Conservation (phyloP, 768 basidiomycete genomes). For the Suillus spraguei region DNA sequence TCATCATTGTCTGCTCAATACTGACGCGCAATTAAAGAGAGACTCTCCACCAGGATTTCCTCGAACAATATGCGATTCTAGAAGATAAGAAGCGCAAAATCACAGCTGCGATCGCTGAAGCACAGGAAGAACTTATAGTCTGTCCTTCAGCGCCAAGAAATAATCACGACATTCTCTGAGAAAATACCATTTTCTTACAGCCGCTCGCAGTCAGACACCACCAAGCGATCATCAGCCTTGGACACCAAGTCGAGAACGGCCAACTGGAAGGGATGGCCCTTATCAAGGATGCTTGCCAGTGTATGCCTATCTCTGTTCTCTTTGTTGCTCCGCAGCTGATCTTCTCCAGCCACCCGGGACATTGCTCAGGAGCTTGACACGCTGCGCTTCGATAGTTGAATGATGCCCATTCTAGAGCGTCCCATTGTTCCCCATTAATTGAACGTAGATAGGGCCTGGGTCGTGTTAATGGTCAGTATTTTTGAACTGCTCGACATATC, state of each 20-base stretch:
- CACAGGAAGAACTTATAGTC: slow-evolving; percentile 30
- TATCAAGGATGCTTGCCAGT: slow-evolving; percentile 23
- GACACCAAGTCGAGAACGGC: slow-evolving; percentile 25
- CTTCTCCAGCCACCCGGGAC: background rate
- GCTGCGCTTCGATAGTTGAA: background rate
- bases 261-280: slow-evolving; percentile 27
- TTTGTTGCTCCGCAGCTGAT: background rate
- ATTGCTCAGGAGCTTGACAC: background rate
- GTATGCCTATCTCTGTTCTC: slow-evolving; percentile 16
- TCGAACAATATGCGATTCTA: slow-evolving; percentile 22
- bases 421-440: background rate
- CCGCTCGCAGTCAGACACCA: slow-evolving; percentile 30
- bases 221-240: slow-evolving; percentile 25
- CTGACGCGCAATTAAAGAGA: slow-evolving; percentile 21
- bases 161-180: background rate
- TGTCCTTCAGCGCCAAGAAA: slow-evolving; percentile 1
- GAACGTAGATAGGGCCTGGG: background rate
- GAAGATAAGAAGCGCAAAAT: slow-evolving; percentile 34
- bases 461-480: background rate
- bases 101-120: slow-evolving; percentile 25
- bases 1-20: slow-evolving; percentile 4
- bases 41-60: slow-evolving; percentile 27
- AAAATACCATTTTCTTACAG: slow-evolving; percentile 13
- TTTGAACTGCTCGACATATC: background rate
- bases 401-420: background rate